These are phyloP conservation scores for Filosporella fistucella DNA, from an alignment of 495 filamentous ascomycete species.

Conservation along the genomic window DNA sequence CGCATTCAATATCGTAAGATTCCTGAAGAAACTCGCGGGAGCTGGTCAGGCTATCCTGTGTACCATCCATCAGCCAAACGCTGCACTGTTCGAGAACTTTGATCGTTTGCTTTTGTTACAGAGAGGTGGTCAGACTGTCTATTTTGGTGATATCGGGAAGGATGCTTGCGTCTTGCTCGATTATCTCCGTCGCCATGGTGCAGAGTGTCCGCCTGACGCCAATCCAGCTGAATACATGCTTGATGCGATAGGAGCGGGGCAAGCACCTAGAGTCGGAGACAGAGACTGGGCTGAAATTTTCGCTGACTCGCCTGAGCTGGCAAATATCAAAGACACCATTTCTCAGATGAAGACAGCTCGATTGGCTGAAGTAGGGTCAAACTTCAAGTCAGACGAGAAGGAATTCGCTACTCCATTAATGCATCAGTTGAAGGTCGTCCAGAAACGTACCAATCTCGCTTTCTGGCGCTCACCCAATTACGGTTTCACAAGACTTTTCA, in stretches of 20 bases:
- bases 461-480: slow-evolving; percentile 74
- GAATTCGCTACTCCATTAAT: slow-evolving; percentile 62
- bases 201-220: slow-evolving; percentile 56
- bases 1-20: slow-evolving; percentile 86
- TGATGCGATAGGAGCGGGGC: slow-evolving; percentile 78
- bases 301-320: slow-evolving; percentile 65
- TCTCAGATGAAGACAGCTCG: slow-evolving; percentile 58
- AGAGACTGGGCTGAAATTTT: slow-evolving; percentile 80
- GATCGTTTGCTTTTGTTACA: slow-evolving; percentile 64
- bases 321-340: slow-evolving; percentile 62
- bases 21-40: slow-evolving; percentile 76
- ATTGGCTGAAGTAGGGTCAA: slow-evolving; percentile 60
- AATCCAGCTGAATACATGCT: slow-evolving; percentile 78
- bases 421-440: slow-evolving; percentile 56
- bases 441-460: slow-evolving; percentile 60
- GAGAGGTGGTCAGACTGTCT: slow-evolving; percentile 66
- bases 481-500: slow-evolving; percentile 67
- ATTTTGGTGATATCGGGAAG: slow-evolving; percentile 67
- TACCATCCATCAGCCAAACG: slow-evolving; percentile 90
- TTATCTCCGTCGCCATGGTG: slow-evolving; percentile 61
- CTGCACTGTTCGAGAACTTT: slow-evolving; percentile 80
- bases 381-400: slow-evolving; percentile 44
- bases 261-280: slow-evolving; percentile 63
- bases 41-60: slow-evolving; percentile 86
- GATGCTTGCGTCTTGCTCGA: slow-evolving; percentile 55